phyloP scores from a whole-genome alignment of 805 yeast genomes.

The Saccharomycopsis fibuligera region DNA sequence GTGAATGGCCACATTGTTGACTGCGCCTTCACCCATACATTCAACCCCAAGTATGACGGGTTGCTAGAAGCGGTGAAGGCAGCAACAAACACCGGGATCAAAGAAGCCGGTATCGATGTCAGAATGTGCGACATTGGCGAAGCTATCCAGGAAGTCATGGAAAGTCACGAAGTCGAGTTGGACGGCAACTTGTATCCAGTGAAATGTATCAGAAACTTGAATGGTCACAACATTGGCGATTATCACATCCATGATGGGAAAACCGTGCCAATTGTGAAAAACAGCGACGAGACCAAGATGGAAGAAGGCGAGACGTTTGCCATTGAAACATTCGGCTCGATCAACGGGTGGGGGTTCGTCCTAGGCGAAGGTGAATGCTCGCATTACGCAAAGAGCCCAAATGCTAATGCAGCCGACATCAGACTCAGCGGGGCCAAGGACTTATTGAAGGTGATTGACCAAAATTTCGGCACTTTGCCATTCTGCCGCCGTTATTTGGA shows the following conservation, averaged over 20 bases:
- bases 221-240: constrained; percentile 89
- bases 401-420: constrained; percentile 37
- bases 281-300: constrained; percentile 93
- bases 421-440: constrained; percentile 62
- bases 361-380: constrained; percentile 85
- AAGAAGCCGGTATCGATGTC: constrained; percentile 93
- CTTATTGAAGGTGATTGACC: constrained; percentile 62
- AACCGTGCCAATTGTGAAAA: constrained; percentile 92
- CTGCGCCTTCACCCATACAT: constrained; percentile 89
- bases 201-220: constrained; percentile 83
- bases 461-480: constrained; percentile 88
- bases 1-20: constrained; percentile 91
- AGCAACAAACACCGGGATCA: constrained; percentile 91
- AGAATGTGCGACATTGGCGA: constrained; percentile 93
- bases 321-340: constrained; percentile 95
- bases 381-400: constrained; percentile 71
- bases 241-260: constrained; percentile 90
- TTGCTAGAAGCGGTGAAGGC: constrained; percentile 80
- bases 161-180: constrained; percentile 86
- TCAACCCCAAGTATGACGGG: constrained; percentile 76
- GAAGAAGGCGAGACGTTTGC: constrained; percentile 99
- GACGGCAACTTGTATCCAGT: constrained; percentile 81
- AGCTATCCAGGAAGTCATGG: constrained; percentile 96
- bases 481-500: constrained; percentile 95
- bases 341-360: constrained; percentile 85